Conservation (phyloP, 768 basidiomycete species). For the Tulasnella sp. region DNA sequence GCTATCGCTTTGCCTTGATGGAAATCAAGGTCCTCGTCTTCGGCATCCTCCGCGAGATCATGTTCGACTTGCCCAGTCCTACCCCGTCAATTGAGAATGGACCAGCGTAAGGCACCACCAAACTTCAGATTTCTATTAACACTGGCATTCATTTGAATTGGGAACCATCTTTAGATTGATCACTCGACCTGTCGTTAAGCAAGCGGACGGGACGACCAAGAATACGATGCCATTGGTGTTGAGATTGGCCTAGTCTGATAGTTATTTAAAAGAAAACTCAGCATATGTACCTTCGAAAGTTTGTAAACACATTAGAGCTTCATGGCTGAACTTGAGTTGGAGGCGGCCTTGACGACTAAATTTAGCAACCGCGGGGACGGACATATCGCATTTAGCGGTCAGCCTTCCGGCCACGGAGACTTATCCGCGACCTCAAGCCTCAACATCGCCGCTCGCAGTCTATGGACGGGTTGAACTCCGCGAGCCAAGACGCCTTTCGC, state of each 20-base stretch:
- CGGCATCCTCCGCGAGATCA: constrained; percentile 38
- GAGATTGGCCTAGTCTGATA: background rate
- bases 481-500: too few relatives aligned
- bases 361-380: background rate
- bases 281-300: too few relatives aligned
- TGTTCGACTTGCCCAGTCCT: constrained; percentile 43
- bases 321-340: background rate
- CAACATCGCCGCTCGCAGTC: background rate
- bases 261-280: too few relatives aligned
- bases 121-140: too few relatives aligned
- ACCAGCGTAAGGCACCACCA: background rate
- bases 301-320: too few relatives aligned
- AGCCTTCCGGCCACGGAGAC: background rate
- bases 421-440: background rate
- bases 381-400: background rate
- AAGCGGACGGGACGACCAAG: background rate
- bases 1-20: constrained; percentile 8
- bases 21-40: constrained; percentile 36
- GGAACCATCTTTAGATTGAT: background rate
- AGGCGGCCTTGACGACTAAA: background rate
- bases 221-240: background rate
- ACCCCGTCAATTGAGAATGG: constrained; percentile 27
- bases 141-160: background rate
- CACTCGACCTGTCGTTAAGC: background rate
- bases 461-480: too few relatives aligned